A percentile compares a stretch with the other conserved stretches of the same genome.
These are phyloP conservation scores for Gossypium davidsonii DNA, from an alignment of 441 rosid species.

Conservation along the genomic window DNA sequence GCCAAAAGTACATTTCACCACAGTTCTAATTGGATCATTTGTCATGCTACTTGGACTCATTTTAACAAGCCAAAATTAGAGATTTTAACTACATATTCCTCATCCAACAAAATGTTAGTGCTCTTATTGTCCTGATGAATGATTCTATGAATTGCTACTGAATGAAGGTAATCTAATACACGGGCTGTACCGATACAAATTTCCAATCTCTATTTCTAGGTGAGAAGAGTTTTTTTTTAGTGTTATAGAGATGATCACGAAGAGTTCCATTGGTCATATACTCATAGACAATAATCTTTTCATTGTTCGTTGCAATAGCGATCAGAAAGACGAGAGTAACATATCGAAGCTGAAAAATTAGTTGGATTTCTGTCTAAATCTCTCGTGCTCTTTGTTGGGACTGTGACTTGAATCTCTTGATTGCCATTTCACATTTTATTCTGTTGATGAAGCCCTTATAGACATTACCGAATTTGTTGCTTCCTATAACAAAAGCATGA, in stretches of 20 bases:
- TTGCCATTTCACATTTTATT: constrained; percentile 23
- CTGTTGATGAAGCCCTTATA: constrained; percentile 43
- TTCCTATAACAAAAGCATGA: constrained; percentile 31
- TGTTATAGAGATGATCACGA: constrained; percentile 40
- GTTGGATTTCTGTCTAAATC: constrained; percentile 47
- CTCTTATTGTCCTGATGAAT: constrained; percentile 59
- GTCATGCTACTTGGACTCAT: constrained; percentile 35
- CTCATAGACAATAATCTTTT: constrained; percentile 54
- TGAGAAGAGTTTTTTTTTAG: constrained; percentile 29
- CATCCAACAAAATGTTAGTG: constrained; percentile 48
- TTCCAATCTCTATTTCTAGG: constrained; percentile 46
- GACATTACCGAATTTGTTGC: constrained; percentile 48
- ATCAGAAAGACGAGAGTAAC: constrained; percentile 44
- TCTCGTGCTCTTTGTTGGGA: constrained; percentile 38
- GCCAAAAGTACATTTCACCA: constrained; percentile 52
- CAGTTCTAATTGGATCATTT: constrained; percentile 17
- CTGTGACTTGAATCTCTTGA: constrained; percentile 34
- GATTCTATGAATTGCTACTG: constrained; percentile 29
- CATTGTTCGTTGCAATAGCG: constrained; percentile 42
- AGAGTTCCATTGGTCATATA: constrained; percentile 51
- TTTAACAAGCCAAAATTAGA: constrained; percentile 54
- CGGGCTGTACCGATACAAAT: constrained; percentile 52
- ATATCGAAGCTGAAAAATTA: constrained; percentile 51
- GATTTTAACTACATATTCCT: constrained; percentile 47
- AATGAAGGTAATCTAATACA: constrained; percentile 45